Base-by-base conservation (phyloP, 352 stramenopile species). In the Aphanomyces cochlioides region DNA sequence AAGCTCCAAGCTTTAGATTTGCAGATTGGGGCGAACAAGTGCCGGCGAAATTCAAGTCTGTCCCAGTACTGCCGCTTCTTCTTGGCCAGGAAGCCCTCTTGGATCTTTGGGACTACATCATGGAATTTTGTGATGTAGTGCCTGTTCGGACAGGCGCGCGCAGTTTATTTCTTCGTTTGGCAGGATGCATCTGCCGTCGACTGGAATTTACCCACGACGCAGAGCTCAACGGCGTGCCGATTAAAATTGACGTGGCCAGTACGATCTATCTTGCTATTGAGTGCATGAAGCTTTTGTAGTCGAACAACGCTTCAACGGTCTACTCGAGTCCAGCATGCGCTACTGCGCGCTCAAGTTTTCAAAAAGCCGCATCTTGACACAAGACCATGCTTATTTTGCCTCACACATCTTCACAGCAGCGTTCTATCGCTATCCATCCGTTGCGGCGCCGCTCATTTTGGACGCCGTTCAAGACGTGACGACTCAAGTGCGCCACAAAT, bases 111-210 rank as follows among this genome's bases (percentile, higher is more conserved):
- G 80, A 84, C 57, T 93, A 91, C 65, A 72, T 92, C 37, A 82
- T 95, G 76, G 85, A 95, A 69, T 90, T 92, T 81, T 84, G 84
- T 48, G 85, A 95, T 40, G 76, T 82, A 37, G 82, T 95, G 48
- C 83, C 87, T 1, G 77, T 88, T 43, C 83, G 85, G 17, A 92
- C 91, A 50, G 83, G 79, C 58, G 89, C 80, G 41, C 83, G 83
- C 4, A 77, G 79, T 64, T 72, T 95, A 41, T 92, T 90, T 67
- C 71, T 93, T 67, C 85, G 90, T 47, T 75, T 80, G 41, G 81
- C 83, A 5, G 76, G 77, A 47, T 95, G 88, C 68, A 88, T 93
- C 50, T 85, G 77, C 38, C 87, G 85, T 41, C 87, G 87, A 34
- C 79, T 89, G 40, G 87, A 95, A 76, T 95, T 95, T 66, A 83